Percentiles rank a stretch among this genome's conserved stretches.
These are phyloP conservation scores for Phytophthora aleatoria DNA, from an alignment of 352 stramenopile genomes.

Conservation along the genomic window DNA sequence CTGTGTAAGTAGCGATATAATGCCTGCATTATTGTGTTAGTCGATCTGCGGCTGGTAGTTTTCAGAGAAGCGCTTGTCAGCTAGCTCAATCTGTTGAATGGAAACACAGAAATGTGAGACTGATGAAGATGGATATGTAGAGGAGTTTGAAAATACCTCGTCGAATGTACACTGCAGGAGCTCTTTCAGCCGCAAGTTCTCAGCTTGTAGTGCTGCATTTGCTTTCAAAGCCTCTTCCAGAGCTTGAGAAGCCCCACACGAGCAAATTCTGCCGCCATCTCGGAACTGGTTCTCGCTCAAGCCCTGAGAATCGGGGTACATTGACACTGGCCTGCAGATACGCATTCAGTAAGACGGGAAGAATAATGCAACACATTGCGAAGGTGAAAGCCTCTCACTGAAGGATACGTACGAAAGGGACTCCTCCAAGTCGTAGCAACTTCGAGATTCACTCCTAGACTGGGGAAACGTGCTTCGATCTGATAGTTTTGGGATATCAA, in stretches of 20 bases:
- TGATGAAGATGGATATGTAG: neutral
- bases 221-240: slow-evolving; percentile 18
- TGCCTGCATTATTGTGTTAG: slow-evolving; percentile 6
- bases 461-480: slow-evolving; percentile 9
- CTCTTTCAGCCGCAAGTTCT: slow-evolving; percentile 43
- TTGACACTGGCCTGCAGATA: neutral
- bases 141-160: slow-evolving; percentile 19
- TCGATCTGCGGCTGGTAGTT: slow-evolving; percentile 25
- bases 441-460: slow-evolving; percentile 2
- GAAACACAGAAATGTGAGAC: slow-evolving; percentile 9
- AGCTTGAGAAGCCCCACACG: slow-evolving; percentile 8
- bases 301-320: neutral
- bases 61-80: slow-evolving; percentile 27
- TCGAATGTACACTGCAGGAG: slow-evolving; percentile 45
- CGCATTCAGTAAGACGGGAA: neutral
- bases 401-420: slow-evolving; percentile 21
- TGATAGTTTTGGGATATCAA: slow-evolving; percentile 1
- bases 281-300: slow-evolving; percentile 24
- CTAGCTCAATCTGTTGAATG: slow-evolving; percentile 25
- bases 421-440: neutral
- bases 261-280: slow-evolving; percentile 2
- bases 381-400: neutral
- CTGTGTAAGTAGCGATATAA: slow-evolving; percentile 14
- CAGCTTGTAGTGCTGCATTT: slow-evolving; percentile 35
- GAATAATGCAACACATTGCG: too few species aligned